Conservation (phyloP, 2,329 filamentous ascomycete genomes). For the Talaromyces sp. region DNA sequence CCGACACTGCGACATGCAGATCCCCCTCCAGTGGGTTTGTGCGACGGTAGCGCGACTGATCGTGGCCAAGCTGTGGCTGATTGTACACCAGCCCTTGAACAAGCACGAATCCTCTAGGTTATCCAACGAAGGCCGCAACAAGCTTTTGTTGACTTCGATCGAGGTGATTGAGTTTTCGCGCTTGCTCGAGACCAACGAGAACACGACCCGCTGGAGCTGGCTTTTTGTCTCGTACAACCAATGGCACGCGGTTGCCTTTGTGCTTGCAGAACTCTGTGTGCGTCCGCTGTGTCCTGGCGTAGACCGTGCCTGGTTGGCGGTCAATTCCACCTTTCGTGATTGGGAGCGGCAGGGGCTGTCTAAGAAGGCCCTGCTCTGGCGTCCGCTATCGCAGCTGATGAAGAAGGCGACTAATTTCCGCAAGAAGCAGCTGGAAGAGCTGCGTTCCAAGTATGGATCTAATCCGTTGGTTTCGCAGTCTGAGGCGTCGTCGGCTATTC, state of each 20-base stretch:
- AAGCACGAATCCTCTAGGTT: conserved; percentile 53
- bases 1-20: conserved; percentile 46
- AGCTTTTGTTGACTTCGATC: conserved; percentile 66
- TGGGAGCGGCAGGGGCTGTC: conserved; percentile 31
- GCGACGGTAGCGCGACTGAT: conserved; percentile 66
- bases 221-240: conserved; percentile 61
- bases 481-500: neutral
- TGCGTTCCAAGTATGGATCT: neutral
- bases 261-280: conserved; percentile 56
- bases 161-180: conserved; percentile 70
- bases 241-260: conserved; percentile 61
- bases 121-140: conserved; percentile 60
- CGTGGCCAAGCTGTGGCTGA: conserved; percentile 72
- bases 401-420: conserved; percentile 54
- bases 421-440: conserved; percentile 41
- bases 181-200: conserved; percentile 59
- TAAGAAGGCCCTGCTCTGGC: conserved; percentile 59
- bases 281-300: conserved; percentile 54
- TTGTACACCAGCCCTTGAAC: conserved; percentile 70
- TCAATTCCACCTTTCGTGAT: conserved; percentile 43
- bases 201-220: conserved; percentile 62
- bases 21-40: conserved; percentile 62
- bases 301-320: conserved; percentile 57
- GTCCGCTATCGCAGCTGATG: conserved; percentile 58
- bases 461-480: neutral